Base-by-base conservation (phyloP, 2,329 filamentous ascomycete species). In the Phoma sp. region DNA sequence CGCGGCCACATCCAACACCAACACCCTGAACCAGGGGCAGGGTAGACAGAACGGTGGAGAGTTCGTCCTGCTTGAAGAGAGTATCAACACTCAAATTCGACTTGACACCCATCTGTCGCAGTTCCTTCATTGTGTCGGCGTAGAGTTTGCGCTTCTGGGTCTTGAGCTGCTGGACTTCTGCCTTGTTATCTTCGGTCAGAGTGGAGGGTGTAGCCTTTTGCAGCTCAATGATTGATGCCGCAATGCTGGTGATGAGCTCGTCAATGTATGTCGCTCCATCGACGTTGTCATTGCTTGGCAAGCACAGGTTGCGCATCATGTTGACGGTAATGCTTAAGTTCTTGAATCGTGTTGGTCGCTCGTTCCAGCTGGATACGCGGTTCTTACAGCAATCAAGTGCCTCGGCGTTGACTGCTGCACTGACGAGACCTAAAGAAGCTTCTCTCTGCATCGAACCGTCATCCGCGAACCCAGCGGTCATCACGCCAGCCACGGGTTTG, bases 61-160 rank as follows among this genome's bases (percentile, higher is more conserved):
- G 79, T 0, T 90, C 89, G 23, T 84, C 81, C 74, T 99, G 95
- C 47, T 86, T 85, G 32, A 84, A 83, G 15, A 98, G 80, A 36
- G 88, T 81, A 68, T 90, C 86, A 12, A 86, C 87, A 60, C 89
- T 87, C 14, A 96, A 80, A 69, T 96, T 97, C 46, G 88, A 87
- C 65, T 88, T 89, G 65, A 99, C 85, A 4, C 95, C 95, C 93
- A 99, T 98, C 52, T 88, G 85, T 29, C 92, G 87, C 23, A 97
- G 79, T 18, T 87, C 85, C 67, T 91, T 93, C 59, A 99, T 78
- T 0, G 90, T 93, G 64, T 98, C 93, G 1, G 92, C 90, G 65
- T 96, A 95, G 12, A 98, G 83, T 64, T 92, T 93, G 36, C 92
- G 87, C 77, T 99, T 99, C 65, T 91, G 85, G 2, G 86, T 87